Percentiles rank a stretch among this genome's conserved stretches.
Conservation (phyloP, 768 basidiomycete species). For the Lentinula edodes region DNA sequence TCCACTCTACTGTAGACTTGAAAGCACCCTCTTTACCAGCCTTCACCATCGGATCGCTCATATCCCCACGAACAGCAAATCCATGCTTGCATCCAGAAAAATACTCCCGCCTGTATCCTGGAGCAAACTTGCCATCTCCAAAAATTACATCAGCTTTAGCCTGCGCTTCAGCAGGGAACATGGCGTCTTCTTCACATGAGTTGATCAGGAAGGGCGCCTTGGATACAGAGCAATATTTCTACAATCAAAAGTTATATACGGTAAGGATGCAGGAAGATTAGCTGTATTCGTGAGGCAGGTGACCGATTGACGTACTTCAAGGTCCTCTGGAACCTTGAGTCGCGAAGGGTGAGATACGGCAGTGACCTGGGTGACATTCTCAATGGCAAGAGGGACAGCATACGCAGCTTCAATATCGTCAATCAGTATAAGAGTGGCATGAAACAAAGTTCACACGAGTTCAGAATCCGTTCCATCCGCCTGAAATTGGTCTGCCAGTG, state of each 20-base stretch:
- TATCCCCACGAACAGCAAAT: conserved; percentile 24
- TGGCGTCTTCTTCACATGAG: conserved; percentile 27
- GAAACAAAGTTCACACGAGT: background rate
- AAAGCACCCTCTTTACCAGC: conserved; percentile 37
- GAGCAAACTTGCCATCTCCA: conserved; percentile 22
- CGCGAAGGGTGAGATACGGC: conserved; percentile 26
- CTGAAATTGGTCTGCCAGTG: background rate
- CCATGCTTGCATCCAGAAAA: conserved; percentile 18
- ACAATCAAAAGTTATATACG: background rate
- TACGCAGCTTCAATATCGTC: conserved; percentile 18
- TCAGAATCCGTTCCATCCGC: background rate
- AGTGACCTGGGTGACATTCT: conserved; percentile 17
- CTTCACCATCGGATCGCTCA: conserved; percentile 21
- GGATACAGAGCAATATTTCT: conserved; percentile 27
- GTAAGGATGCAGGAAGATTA: background rate
- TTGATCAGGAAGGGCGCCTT: conserved; percentile 38
- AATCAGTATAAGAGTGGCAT: conserved; percentile 5
- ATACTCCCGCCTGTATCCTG: conserved; percentile 28
- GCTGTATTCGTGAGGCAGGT: background rate
- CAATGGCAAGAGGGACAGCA: conserved; percentile 23
- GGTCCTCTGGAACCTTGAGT: conserved; percentile 24
- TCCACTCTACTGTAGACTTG: conserved; percentile 29
- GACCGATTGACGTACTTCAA: conserved; percentile 15
- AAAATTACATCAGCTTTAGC: conserved; percentile 30
- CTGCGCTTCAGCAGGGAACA: conserved; percentile 27